Evolutionary conservation across 2,329 filamentous ascomycete species (phyloP).

Genomic region (Fusarium verrucosum): DNA sequence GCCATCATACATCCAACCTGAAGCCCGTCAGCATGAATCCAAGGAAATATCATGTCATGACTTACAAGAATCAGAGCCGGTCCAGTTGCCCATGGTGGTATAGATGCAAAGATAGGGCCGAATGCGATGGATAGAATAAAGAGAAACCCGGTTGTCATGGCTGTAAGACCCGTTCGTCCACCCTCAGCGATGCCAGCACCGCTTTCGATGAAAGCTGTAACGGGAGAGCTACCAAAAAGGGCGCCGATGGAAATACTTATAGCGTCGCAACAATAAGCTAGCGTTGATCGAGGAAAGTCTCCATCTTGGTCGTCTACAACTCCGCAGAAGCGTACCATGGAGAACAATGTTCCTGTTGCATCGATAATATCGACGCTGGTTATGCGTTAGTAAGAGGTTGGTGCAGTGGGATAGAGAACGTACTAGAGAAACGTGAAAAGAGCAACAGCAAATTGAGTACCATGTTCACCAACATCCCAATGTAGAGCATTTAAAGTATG

Average conservation of each 20-base stretch:
- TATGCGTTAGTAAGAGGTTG: fast-evolving
- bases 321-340: conserved; percentile 75
- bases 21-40: not conserved
- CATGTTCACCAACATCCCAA: conserved; percentile 72
- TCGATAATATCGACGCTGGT: conserved; percentile 72
- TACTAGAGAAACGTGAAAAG: conserved; percentile 75
- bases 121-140: conserved; percentile 76
- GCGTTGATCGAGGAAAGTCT: conserved; percentile 81
- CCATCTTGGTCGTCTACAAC: conserved; percentile 67
- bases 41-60: fast-evolving
- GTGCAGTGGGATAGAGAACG: not conserved
- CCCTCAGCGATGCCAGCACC: conserved; percentile 77
- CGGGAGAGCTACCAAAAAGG: conserved; percentile 71
- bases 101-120: conserved; percentile 74
- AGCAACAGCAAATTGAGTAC: conserved; percentile 77
- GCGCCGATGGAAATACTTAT: conserved; percentile 72
- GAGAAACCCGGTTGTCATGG: conserved; percentile 70
- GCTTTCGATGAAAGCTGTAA: conserved; percentile 76
- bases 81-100: conserved; percentile 79
- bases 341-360: conserved; percentile 75
- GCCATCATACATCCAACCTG: conserved; percentile 81
- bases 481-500: conserved; percentile 72
- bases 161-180: conserved; percentile 73
- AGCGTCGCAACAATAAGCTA: conserved; percentile 76
- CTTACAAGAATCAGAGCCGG: conserved; percentile 73